A percentile compares a stretch with the other conserved stretches of the same genome.
phyloP scores from a whole-genome alignment of 179 eudicot genomes.

The Camellia oleifera region DNA sequence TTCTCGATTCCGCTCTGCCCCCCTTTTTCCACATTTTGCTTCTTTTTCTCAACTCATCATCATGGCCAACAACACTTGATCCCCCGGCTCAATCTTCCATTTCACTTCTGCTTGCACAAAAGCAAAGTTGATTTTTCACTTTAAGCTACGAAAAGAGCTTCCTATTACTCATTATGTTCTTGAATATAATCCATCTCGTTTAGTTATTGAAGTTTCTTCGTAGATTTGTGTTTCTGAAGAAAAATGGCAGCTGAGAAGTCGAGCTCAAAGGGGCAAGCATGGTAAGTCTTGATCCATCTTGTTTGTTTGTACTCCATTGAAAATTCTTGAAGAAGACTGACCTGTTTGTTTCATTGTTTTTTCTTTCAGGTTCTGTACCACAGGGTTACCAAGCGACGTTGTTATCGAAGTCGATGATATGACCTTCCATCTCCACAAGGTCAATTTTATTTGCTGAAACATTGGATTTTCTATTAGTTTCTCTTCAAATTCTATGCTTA shows the following conservation, averaged over 20 bases:
- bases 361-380: conserved; percentile 75
- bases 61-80: background rate
- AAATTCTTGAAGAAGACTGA: background rate
- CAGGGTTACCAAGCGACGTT: conserved; percentile 85
- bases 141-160: no score
- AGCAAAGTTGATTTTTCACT: no score
- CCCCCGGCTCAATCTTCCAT: no score
- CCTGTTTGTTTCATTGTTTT: background rate
- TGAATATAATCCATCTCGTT: conserved; percentile 13
- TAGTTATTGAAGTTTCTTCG: background rate
- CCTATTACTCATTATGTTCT: background rate
- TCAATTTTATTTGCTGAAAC: conserved; percentile 11
- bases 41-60: conserved; percentile 15
- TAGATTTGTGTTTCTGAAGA: background rate
- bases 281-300: conserved; percentile 24
- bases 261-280: conserved; percentile 70
- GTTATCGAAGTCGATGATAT: conserved; percentile 78
- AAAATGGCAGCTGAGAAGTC: conserved; percentile 37
- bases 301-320: background rate
- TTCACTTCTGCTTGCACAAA: no score
- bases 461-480: background rate
- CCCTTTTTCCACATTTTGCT: background rate
- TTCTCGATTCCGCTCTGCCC: background rate
- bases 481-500: background rate
- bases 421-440: conserved; percentile 98